Percentiles rank a stretch among this genome's conserved stretches.
Evolutionary conservation across 768 basidiomycete species (phyloP).

Genomic region (Strobilomyces confusus): DNA sequence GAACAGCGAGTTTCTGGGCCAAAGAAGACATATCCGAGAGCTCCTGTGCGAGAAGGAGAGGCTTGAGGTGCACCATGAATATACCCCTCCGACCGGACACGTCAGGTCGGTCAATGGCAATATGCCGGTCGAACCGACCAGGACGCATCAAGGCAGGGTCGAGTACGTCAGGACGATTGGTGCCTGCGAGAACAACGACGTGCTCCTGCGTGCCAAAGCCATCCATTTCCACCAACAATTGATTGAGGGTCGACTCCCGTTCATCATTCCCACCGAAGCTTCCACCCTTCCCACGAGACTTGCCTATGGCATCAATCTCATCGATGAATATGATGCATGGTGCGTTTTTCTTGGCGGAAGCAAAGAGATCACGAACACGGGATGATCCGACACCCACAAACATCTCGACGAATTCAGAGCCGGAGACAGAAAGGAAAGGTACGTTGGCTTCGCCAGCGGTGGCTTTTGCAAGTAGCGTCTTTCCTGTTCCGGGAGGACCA

Average conservation of each 20-base stretch:
- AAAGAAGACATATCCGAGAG: constrained; percentile 52
- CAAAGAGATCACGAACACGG: constrained; percentile 94
- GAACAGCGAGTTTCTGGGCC: constrained; percentile 90
- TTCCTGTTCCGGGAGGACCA: constrained; percentile 96
- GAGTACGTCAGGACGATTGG: constrained; percentile 94
- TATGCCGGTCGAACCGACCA: constrained; percentile 96
- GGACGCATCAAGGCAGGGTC: constrained; percentile 95
- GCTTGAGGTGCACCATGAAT: constrained; percentile 86
- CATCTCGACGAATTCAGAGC: constrained; percentile 99
- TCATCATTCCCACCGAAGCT: constrained; percentile 95
- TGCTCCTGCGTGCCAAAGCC: constrained; percentile 98
- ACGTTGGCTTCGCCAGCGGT: constrained; percentile 98
- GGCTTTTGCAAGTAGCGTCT: constrained; percentile 96
- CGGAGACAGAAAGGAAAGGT: constrained; percentile 97
- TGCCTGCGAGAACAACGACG: constrained; percentile 93
- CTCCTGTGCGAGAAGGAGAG: constrained; percentile 62
- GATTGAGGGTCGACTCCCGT: constrained; percentile 95
- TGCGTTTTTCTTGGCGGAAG: constrained; percentile 95
- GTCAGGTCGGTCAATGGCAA: constrained; percentile 92
- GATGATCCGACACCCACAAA: constrained; percentile 99
- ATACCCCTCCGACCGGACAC: constrained; percentile 92
- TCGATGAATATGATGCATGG: constrained; percentile 99
- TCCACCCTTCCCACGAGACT: constrained; percentile 75
- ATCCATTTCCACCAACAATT: constrained; percentile 98
- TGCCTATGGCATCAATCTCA: constrained; percentile 99